Evolutionary conservation across 306 rosid genomes (phyloP).

Genomic region (barrel medic (Medicago truncatula)): DNA sequence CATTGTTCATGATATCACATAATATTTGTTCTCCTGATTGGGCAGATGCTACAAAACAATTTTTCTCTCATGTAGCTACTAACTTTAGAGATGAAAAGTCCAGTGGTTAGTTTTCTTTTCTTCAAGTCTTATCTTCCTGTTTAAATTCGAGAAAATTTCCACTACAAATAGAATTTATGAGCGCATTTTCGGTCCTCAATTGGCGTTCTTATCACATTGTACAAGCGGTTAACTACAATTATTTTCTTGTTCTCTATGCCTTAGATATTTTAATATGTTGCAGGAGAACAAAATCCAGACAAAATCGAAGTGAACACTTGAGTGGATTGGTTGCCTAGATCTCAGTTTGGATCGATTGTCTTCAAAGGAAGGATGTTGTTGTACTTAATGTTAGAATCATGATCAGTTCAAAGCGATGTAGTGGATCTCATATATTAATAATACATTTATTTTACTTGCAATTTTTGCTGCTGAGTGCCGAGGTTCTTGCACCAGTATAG

Average conservation of each 20-base stretch:
- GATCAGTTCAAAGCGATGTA: slow-evolving; percentile 16
- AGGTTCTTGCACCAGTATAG: slow-evolving; percentile 42
- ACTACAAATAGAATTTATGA: neutral
- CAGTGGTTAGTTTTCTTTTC: slow-evolving; percentile 53
- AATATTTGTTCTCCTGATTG: slow-evolving; percentile 36
- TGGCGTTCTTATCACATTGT: neutral
- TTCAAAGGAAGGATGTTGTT: slow-evolving; percentile 34
- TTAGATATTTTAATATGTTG: slow-evolving; percentile 16
- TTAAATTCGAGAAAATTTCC: slow-evolving; percentile 17
- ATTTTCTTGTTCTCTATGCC: neutral
- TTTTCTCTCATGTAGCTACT: slow-evolving; percentile 63
- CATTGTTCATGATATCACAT: slow-evolving; percentile 5
- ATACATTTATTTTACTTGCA: slow-evolving; percentile 33
- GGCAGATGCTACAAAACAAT: slow-evolving; percentile 85
- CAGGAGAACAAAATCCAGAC: slow-evolving; percentile 49
- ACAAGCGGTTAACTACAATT: slow-evolving; percentile 1
- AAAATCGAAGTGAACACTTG: slow-evolving; percentile 41
- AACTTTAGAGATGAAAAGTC: slow-evolving; percentile 56
- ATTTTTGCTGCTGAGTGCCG: slow-evolving; percentile 41
- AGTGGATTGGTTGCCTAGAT: slow-evolving; percentile 36
- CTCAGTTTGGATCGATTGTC: slow-evolving; percentile 44
- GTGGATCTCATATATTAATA: slow-evolving; percentile 31
- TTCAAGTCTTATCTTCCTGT: slow-evolving; percentile 13
- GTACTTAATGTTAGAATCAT: slow-evolving; percentile 30
- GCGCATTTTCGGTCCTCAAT: slow-evolving; percentile 12